Evolutionary conservation across 2,329 filamentous ascomycete species (phyloP), one percentile per base, ranked within the genome.

Genomic region (Raffaelea deltoideospora): DNA sequence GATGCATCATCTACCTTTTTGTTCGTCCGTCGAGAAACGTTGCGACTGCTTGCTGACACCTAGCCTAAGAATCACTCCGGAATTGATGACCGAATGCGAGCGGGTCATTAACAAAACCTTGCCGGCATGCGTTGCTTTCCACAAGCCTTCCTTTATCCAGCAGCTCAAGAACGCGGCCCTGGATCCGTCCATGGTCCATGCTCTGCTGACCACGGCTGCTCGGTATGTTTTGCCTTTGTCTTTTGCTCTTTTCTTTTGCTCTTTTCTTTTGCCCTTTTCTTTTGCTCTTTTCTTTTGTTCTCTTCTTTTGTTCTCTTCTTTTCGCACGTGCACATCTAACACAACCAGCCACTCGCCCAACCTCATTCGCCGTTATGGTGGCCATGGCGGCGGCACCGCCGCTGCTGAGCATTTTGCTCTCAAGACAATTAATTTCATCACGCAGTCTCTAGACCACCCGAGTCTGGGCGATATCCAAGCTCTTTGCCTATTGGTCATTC

Each of bases 381-480:
- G 57, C n/a, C 64, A 63, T 41, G 57, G 57, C 34, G 60, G 60
- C 35, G 59, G 66, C 20, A 65, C 65, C 22, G 57, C 59, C 36
- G 70, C 70, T 33, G 66, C 70, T 28, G 71, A 76, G 53, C 68
- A 68, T 45, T 76, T 72, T 51, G 68, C 69, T 21, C 55, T 59
- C 48, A 75, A 75, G 61, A 63, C 69, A 10, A 65, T 72, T 52
- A 59, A 58, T 47, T 55, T 68, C 40, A 65, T 75, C 50, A 72
- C 69, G 57, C 60, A 68, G 53, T 68, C 68, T 30, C 53, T 76
- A 34, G 70, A 75, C 45, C 67, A 72, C 44, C 70, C 71, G 19
- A 69, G 61, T 42, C 63, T 76, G 29, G 67, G 69, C 38, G 71
- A 76, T 43, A 72, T 76, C 40, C 71, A 76, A 56, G 65, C 70